phyloP scores from a whole-genome alignment of 164 flowering plant genomes.

The Annona cherimola region DNA sequence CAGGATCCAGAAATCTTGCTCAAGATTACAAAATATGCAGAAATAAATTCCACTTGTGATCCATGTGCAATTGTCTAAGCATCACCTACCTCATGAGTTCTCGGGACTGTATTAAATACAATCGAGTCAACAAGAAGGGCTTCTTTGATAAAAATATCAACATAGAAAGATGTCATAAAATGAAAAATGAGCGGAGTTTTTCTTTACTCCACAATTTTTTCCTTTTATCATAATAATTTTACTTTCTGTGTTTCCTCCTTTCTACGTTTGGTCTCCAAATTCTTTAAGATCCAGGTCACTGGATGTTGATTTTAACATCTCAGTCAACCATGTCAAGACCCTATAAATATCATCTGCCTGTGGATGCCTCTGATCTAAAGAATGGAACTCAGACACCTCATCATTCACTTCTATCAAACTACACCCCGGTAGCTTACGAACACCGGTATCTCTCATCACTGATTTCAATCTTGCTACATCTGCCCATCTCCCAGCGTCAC shows the following conservation, averaged over 20 bases:
- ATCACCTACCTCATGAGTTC: too few relatives aligned
- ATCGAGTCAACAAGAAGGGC: too few relatives aligned
- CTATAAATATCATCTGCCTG: slow-evolving; percentile 38
- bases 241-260: neutral
- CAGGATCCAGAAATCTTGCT: too few relatives aligned
- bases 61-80: too few relatives aligned
- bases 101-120: too few relatives aligned
- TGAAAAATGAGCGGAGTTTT: too few relatives aligned
- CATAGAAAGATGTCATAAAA: too few relatives aligned
- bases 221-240: neutral
- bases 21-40: too few relatives aligned
- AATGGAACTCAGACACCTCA: slow-evolving; percentile 43
- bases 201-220: too few relatives aligned
- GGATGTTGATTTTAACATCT: slow-evolving; percentile 30
- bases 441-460: slow-evolving; percentile 47
- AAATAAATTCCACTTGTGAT: too few relatives aligned
- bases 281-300: slow-evolving; percentile 23
- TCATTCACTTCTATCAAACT: slow-evolving; percentile 58
- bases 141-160: too few relatives aligned
- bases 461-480: slow-evolving; percentile 49
- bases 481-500: slow-evolving; percentile 47
- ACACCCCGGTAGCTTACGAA: slow-evolving; percentile 54
- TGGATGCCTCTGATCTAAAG: slow-evolving; percentile 56
- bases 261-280: slow-evolving; percentile 10
- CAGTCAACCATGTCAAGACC: slow-evolving; percentile 38